Percentiles rank a stretch among this genome's conserved stretches.
These are phyloP conservation scores for Claviceps sp. DNA, from an alignment of 2,329 filamentous ascomycete genomes.

Conservation along the genomic window DNA sequence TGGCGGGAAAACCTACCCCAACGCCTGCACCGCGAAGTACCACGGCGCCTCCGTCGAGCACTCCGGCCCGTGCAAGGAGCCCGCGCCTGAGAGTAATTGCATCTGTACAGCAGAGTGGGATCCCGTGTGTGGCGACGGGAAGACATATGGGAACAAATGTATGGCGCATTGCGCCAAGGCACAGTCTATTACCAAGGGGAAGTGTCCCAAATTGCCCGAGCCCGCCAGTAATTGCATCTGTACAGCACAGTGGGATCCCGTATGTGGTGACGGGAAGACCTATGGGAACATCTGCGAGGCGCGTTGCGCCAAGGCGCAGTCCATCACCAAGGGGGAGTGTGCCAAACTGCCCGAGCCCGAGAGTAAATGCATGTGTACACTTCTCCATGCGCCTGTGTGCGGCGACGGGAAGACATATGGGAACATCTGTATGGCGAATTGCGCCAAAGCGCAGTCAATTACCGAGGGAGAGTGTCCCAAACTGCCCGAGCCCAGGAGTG, in stretches of 20 bases:
- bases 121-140: not conserved
- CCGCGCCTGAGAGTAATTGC: not conserved
- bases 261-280: not conserved
- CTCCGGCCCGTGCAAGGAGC: not conserved
- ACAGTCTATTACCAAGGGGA: slow-evolving; percentile 33
- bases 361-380: not conserved
- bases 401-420: too few species aligned
- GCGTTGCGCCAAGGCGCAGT: not conserved
- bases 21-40: not conserved
- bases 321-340: not conserved
- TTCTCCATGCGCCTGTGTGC: too few species aligned
- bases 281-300: not conserved
- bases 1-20: not conserved
- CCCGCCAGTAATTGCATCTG: too few species aligned
- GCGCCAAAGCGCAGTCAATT: too few species aligned
- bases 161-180: not conserved
- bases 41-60: not conserved
- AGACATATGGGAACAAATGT: not conserved
- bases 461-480: too few species aligned
- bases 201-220: too few species aligned
- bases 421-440: too few species aligned
- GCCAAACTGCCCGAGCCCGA: not conserved
- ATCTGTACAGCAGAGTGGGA: not conserved
- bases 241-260: not conserved
- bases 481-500: too few species aligned